phyloP scores from a whole-genome alignment of 257 asterid genomes.

The Ligustrum vulgare region DNA sequence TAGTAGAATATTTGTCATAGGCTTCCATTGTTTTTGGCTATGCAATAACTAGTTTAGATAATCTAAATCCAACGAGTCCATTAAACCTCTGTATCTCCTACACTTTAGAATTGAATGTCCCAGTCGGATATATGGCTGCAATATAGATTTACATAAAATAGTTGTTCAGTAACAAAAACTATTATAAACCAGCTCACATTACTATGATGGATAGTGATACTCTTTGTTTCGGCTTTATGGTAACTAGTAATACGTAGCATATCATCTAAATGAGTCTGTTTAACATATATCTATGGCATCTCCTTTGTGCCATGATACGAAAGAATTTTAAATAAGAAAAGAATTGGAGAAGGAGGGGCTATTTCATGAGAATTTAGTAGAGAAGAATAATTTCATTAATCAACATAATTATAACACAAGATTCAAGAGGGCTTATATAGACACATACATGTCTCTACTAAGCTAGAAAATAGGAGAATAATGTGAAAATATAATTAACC shows the following conservation, averaged over 20 bases:
- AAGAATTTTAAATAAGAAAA: too few relatives aligned
- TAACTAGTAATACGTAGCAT: background rate
- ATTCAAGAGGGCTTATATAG: too few relatives aligned
- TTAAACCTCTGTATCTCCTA: conserved; percentile 25
- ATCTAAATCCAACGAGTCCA: background rate
- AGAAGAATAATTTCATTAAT: too few relatives aligned
- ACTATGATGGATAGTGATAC: background rate
- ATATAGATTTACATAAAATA: background rate
- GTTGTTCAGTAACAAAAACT: background rate
- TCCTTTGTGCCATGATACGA: too few relatives aligned
- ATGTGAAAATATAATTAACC: too few relatives aligned
- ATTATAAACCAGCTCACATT: background rate
- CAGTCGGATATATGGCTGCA: background rate
- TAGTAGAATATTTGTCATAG: background rate
- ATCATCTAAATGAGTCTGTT: conserved; percentile 12
- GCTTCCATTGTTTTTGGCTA: conserved; percentile 17
- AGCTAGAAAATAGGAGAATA: too few relatives aligned
- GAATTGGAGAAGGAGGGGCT: too few relatives aligned
- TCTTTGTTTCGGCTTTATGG: background rate
- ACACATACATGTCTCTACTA: too few relatives aligned
- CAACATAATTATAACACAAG: too few relatives aligned
- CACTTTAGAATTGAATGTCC: background rate
- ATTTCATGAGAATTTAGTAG: too few relatives aligned
- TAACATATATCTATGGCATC: conserved; percentile 21
- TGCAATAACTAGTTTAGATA: background rate